phyloP scores from a whole-genome alignment of 2,329 filamentous ascomycete genomes.

The Colletotrichum sp. region DNA sequence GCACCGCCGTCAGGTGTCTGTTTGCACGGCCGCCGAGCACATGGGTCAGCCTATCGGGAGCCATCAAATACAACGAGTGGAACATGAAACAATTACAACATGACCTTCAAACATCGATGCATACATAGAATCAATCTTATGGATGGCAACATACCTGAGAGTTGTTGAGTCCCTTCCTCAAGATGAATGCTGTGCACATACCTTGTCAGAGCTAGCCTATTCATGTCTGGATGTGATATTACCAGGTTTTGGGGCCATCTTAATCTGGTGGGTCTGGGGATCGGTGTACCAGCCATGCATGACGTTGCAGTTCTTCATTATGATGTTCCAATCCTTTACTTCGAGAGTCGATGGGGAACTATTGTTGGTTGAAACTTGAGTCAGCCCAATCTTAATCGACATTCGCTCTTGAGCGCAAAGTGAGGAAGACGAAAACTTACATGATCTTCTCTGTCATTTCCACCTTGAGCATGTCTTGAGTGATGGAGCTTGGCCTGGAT shows the following conservation, averaged over 20 bases:
- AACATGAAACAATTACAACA: too few species aligned
- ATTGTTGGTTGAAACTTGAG: accelerated
- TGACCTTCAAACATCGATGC: background rate
- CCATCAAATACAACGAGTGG: background rate
- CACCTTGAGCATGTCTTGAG: background rate
- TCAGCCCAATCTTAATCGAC: background rate
- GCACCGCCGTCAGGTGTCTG: background rate
- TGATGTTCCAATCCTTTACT: background rate
- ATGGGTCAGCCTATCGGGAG: background rate
- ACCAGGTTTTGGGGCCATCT: conserved; percentile 2
- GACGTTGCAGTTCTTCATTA: conserved; percentile 3
- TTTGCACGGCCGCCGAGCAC: background rate
- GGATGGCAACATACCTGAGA: background rate
- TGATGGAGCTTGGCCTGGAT: background rate
- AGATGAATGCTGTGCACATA: background rate
- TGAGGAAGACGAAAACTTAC: background rate
- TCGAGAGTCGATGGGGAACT: background rate
- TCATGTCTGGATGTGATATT: background rate
- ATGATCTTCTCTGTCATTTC: background rate
- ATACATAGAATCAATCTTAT: background rate
- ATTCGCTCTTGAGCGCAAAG: background rate
- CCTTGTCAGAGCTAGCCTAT: background rate
- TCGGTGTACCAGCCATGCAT: conserved; percentile 6
- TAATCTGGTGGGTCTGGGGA: background rate
- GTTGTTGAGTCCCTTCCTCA: background rate